phyloP scores from a whole-genome alignment of 176 grass and related monocot species.

The Cymbopogon citratus region DNA sequence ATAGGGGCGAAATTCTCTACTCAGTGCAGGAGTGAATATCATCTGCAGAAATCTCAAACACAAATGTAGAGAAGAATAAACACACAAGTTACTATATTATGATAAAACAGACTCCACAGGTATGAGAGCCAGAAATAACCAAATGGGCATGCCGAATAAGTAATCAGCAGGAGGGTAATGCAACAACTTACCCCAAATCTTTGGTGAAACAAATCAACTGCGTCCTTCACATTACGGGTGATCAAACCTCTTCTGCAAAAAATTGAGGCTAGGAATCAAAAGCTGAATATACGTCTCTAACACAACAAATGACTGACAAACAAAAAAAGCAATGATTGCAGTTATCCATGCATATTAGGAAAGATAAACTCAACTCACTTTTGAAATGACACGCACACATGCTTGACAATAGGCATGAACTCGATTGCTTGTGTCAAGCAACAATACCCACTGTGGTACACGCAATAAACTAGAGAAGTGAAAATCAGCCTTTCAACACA shows the following conservation, averaged over 20 bases:
- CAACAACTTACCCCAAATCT: conserved; percentile 80
- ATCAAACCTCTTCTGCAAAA: conserved; percentile 90
- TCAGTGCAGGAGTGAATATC: conserved; percentile 65
- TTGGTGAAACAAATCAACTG: conserved; percentile 90
- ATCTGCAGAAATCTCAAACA: conserved; percentile 32
- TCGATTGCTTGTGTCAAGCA: background rate
- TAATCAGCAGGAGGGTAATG: background rate
- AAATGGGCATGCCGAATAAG: background rate
- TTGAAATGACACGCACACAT: background rate
- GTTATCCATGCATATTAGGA: background rate
- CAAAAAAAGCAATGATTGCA: background rate
- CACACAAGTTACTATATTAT: background rate
- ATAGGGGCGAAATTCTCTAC: conserved; percentile 92
- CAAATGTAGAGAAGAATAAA: background rate
- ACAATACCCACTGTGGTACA: background rate
- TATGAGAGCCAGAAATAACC: background rate
- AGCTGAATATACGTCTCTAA: background rate
- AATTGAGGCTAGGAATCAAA: background rate
- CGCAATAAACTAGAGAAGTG: background rate
- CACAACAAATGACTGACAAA: background rate
- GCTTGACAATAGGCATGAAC: background rate
- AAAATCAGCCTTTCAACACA: background rate
- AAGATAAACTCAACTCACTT: background rate
- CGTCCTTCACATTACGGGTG: conserved; percentile 83
- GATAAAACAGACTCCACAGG: background rate